A percentile compares a stretch with the other conserved stretches of the same genome.
Conservation (phyloP, 2,329 filamentous ascomycete species). For the Hymenotorrendiella dingleyae region DNA sequence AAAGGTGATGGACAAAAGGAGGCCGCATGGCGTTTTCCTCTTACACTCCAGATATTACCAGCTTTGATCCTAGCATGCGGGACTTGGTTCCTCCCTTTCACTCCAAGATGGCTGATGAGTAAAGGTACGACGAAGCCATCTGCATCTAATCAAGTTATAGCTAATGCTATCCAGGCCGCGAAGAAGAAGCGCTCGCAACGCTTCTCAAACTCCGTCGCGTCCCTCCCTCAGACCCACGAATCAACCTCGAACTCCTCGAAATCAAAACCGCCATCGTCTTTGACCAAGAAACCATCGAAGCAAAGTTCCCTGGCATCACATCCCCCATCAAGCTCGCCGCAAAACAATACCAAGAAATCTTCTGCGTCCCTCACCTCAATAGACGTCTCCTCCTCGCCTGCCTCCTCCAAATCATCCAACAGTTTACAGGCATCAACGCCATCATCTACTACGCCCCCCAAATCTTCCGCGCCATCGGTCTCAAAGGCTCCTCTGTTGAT, state of each 20-base stretch:
- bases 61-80: constrained; percentile 44
- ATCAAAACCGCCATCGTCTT: constrained; percentile 53
- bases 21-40: constrained; percentile 29
- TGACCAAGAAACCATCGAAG: constrained; percentile 47
- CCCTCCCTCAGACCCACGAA: constrained; percentile 47
- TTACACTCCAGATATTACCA: constrained; percentile 53
- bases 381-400: constrained; percentile 52
- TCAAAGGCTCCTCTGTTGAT: constrained; percentile 39
- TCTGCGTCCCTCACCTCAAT: constrained; percentile 49
- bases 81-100: constrained; percentile 56
- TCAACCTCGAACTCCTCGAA: constrained; percentile 49
- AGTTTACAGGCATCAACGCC: constrained; percentile 42
- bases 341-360: constrained; percentile 41
- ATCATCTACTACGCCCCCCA: constrained; percentile 49
- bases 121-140: constrained; percentile 28
- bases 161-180: constrained; percentile 34
- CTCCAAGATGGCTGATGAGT: constrained; percentile 49
- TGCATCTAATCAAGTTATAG: no score
- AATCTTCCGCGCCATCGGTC: constrained; percentile 45
- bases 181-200: constrained; percentile 42
- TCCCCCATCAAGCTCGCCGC: constrained; percentile 3
- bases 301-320: constrained; percentile 44
- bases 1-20: constrained; percentile 32
- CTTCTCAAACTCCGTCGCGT: constrained; percentile 49
- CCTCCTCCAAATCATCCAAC: constrained; percentile 36